These are phyloP conservation scores for Hymenoscyphus infarciens DNA, from an alignment of 2,329 filamentous ascomycete species.

Conservation along the genomic window DNA sequence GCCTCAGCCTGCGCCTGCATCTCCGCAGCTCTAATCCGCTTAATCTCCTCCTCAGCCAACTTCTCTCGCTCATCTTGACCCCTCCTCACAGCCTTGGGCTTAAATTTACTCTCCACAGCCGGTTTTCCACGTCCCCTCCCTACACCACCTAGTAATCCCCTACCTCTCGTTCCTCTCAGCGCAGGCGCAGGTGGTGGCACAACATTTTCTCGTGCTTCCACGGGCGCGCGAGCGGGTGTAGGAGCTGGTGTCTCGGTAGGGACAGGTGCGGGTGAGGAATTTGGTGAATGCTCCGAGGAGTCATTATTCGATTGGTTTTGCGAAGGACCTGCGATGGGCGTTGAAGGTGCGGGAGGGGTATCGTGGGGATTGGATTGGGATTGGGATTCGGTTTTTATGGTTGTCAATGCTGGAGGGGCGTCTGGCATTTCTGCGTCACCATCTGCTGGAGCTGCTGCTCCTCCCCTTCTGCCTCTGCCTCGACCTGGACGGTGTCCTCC, in stretches of 20 bases:
- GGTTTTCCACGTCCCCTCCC: conserved; percentile 18
- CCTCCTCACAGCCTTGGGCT: conserved; percentile 33
- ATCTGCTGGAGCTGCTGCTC: conserved; percentile 10
- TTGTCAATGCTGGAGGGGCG: conserved; percentile 14
- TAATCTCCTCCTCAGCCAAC: conserved; percentile 23
- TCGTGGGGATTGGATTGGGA: conserved; percentile 13
- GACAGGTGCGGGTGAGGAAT: conserved; percentile 29
- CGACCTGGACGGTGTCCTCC: conserved; percentile 20
- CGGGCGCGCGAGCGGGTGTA: conserved; percentile 25
- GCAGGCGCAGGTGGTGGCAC: conserved; percentile 8
- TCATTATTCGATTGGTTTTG: conserved; percentile 16
- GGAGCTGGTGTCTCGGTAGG: conserved; percentile 33
- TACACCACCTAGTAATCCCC: conserved; percentile 14
- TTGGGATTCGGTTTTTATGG: neutral
- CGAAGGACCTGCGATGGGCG: conserved; percentile 16
- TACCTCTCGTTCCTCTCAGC: conserved; percentile 20
- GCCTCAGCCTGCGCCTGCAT: conserved; percentile 14
- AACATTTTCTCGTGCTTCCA: conserved; percentile 4
- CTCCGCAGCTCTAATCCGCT: conserved; percentile 12
- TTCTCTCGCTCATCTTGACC: conserved; percentile 28
- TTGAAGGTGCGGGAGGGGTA: conserved; percentile 5
- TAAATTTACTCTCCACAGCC: conserved; percentile 31
- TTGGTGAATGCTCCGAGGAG: conserved; percentile 25
- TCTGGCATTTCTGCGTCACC: conserved; percentile 8
- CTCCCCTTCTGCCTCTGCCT: conserved; percentile 23